These are phyloP conservation scores for Dillenia suffruticosa DNA, from an alignment of 164 flowering plant species.

Conservation along the genomic window DNA sequence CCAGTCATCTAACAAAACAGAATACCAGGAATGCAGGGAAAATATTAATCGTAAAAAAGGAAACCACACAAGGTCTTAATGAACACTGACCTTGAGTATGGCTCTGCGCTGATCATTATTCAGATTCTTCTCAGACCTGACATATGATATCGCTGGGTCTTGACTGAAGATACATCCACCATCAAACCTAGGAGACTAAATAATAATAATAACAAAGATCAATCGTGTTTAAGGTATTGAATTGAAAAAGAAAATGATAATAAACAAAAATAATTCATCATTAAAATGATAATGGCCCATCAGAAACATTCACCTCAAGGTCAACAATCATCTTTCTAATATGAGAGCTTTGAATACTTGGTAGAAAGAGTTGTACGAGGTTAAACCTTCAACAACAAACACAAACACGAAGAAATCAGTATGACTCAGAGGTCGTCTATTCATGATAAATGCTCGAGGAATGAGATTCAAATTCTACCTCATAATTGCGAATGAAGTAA, in stretches of 20 bases:
- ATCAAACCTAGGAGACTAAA: constrained; percentile 90
- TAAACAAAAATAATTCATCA: too few relatives aligned
- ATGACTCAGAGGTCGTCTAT: neutral
- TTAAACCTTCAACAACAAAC: constrained; percentile 62
- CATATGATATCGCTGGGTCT: constrained; percentile 91
- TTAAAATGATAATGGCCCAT: too few relatives aligned
- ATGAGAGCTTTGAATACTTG: constrained; percentile 46
- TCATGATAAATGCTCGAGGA: neutral
- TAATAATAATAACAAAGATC: neutral
- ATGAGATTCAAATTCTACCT: constrained; percentile 36
- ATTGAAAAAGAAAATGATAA: neutral
- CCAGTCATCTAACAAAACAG: neutral
- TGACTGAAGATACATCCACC: constrained; percentile 81
- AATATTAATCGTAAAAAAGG: neutral
- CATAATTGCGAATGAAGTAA: constrained; percentile 74
- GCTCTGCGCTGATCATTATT: constrained; percentile 95
- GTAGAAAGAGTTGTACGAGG: constrained; percentile 70
- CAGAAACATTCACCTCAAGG: constrained; percentile 56
- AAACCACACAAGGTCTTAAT: neutral
- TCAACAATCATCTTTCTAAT: constrained; percentile 86
- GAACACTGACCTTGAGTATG: constrained; percentile 59
- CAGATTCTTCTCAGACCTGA: constrained; percentile 74
- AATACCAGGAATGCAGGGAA: neutral
- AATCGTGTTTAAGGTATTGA: neutral
- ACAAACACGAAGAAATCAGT: constrained; percentile 3